Base-by-base conservation (phyloP, 2,329 filamentous ascomycete genomes). In the Hypoxylon sp. region DNA sequence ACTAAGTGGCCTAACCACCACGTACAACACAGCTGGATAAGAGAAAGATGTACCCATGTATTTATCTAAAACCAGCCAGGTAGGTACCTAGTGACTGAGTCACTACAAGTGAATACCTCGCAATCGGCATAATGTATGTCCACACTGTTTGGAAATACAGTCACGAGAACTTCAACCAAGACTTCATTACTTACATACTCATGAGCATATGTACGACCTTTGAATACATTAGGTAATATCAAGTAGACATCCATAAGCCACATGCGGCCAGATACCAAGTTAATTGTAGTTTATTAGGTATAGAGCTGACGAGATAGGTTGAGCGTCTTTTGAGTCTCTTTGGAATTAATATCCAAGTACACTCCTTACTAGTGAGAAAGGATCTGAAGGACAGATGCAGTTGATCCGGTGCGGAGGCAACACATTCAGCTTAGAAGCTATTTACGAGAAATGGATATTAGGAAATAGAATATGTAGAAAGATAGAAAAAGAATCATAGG, bases 131-230 rank as follows among this genome's bases (percentile, higher is more conserved):
- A 17, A 53, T 41, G 34, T 53, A 9, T 28, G 21, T 14, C 19
- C 5, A 48, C 28, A 13, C 17, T 13, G 38, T 41, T 6, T 10
- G 45, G 17, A 32, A 46, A 23, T 23, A 9, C 7, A 46, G 25
- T 57, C 53, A 46, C 19, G 25, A n/a, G 25, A 34, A 11, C 17
- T 57, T 57, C 25, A 17, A 13, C 13, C n/a, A 45, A 34, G 21
- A 19, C 28, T 30, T 30, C 25, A 9, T 45, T 14, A n/a, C 30
- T 57, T 46, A n/a, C 30, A 46, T 46, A 46, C n/a, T 57, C 38
- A 57, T 43, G n/a, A n/a, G 1, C 17, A 43, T 23, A 30, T 36
- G 41, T 6, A 13, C 25, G 30, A 55, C 36, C 5, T 3, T 3
- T 41, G 11, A 21, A n/a, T 7, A 13, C 28, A 13, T n/a, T n/a